Percentiles rank a stretch among this genome's conserved stretches.
phyloP scores from a whole-genome alignment of 306 rosid species.

The Rosa rugosa region DNA sequence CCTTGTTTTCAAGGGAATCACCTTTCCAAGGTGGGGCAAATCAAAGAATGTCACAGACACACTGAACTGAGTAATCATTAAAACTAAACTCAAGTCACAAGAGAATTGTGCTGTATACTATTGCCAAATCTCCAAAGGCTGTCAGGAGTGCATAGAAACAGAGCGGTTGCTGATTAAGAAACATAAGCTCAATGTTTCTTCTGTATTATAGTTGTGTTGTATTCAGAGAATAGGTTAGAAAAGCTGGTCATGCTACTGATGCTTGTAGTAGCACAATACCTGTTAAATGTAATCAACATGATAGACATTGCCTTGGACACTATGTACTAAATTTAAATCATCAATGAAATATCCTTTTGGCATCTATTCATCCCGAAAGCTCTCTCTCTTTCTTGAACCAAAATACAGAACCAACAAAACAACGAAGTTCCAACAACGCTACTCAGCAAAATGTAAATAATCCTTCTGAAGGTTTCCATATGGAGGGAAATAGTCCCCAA shows the following conservation, averaged over 20 bases:
- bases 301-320: neutral
- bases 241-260: neutral
- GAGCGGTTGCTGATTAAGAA: slow-evolving; percentile 21
- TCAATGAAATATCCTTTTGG: neutral
- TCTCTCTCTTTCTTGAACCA: neutral
- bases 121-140: slow-evolving; percentile 16
- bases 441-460: neutral
- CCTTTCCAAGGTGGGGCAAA: slow-evolving; percentile 46
- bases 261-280: slow-evolving; percentile 14
- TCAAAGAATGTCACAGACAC: slow-evolving; percentile 38
- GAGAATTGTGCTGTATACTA: slow-evolving; percentile 5
- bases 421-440: neutral
- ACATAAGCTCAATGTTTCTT: slow-evolving; percentile 9
- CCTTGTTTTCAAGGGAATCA: slow-evolving; percentile 52
- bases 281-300: neutral
- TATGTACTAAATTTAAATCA: neutral
- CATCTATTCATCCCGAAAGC: neutral
- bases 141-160: slow-evolving; percentile 15
- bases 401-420: neutral
- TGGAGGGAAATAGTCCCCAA: too few relatives aligned
- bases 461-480: too few relatives aligned
- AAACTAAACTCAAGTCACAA: neutral
- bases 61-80: slow-evolving; percentile 40
- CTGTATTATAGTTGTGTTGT: slow-evolving; percentile 14
- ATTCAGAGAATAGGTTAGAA: slow-evolving; percentile 14